phyloP scores from a whole-genome alignment of 106 monocot species.

The Hemerocallis citrina region DNA sequence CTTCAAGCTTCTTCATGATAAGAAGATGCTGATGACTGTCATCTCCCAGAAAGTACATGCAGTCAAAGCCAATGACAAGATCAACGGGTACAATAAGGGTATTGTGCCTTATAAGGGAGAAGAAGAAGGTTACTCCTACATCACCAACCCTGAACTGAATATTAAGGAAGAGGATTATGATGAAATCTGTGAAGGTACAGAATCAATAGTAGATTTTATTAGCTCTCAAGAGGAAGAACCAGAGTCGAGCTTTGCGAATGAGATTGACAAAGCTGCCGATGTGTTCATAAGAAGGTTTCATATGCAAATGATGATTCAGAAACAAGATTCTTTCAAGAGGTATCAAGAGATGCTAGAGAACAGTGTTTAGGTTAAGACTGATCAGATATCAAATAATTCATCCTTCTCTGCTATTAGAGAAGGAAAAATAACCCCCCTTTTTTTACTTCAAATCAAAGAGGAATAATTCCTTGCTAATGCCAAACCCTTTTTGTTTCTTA shows the following conservation, averaged over 20 bases:
- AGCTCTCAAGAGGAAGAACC: neutral
- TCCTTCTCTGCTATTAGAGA: no score
- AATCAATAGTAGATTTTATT: conserved; percentile 16
- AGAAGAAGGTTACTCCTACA: conserved; percentile 12
- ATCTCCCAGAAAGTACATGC: conserved; percentile 15
- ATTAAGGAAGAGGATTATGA: conserved; percentile 24
- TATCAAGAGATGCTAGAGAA: conserved; percentile 43
- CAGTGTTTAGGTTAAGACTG: conserved; percentile 15
- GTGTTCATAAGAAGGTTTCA: conserved; percentile 50
- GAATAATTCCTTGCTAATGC: no score
- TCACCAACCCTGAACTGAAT: conserved; percentile 15
- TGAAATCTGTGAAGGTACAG: neutral
- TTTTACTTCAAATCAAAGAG: no score
- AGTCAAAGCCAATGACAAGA: neutral
- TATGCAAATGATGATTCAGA: conserved; percentile 62
- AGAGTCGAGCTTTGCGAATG: conserved; percentile 26
- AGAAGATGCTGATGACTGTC: conserved; percentile 33
- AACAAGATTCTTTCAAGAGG: conserved; percentile 66
- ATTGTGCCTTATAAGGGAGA: conserved; percentile 1
- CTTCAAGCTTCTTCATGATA: conserved; percentile 41
- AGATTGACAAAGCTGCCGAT: conserved; percentile 49
- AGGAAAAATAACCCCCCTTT: no score
- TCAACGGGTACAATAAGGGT: neutral
- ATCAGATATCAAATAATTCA: neutral
- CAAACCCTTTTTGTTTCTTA: no score